Percentiles rank a stretch among this genome's conserved stretches.
Evolutionary conservation across 257 asterid species (phyloP).

Genomic region (Linaria vulgaris): DNA sequence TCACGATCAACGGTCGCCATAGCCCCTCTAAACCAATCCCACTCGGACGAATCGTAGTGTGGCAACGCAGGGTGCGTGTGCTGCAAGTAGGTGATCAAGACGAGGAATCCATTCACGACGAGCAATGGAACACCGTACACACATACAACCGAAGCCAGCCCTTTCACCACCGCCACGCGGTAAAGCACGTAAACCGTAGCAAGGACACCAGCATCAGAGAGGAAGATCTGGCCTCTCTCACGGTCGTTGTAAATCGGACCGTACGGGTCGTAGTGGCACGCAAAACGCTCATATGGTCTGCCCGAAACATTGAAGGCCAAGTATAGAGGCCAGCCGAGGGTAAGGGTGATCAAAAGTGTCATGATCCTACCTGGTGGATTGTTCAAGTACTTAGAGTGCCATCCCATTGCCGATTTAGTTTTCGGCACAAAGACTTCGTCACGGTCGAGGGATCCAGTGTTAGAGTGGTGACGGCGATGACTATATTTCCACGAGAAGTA

Average conservation of each 20-base stretch:
- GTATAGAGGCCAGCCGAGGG: constrained; percentile 68
- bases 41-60: constrained; percentile 56
- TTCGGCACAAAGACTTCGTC: constrained; percentile 73
- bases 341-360: constrained; percentile 37
- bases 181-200: constrained; percentile 39
- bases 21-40: constrained; percentile 76
- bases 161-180: constrained; percentile 34
- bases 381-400: constrained; percentile 59
- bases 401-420: constrained; percentile 33
- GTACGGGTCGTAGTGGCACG: constrained; percentile 56
- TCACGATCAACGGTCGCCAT: constrained; percentile 63
- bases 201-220: constrained; percentile 52
- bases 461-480: constrained; percentile 70
- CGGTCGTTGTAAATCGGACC: constrained; percentile 65
- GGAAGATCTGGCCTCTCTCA: constrained; percentile 49
- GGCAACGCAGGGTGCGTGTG: constrained; percentile 70
- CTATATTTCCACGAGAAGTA: constrained; percentile 74
- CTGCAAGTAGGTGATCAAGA: constrained; percentile 57
- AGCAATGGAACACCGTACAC: constrained; percentile 49
- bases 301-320: constrained; percentile 61
- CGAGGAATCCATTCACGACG: constrained; percentile 55
- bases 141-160: constrained; percentile 45
- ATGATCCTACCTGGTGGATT: constrained; percentile 53
- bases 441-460: constrained; percentile 59
- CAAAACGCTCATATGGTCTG: constrained; percentile 53